Conservation (phyloP, 2,329 filamentous ascomycete species). For the Diplodia intermedia region DNA sequence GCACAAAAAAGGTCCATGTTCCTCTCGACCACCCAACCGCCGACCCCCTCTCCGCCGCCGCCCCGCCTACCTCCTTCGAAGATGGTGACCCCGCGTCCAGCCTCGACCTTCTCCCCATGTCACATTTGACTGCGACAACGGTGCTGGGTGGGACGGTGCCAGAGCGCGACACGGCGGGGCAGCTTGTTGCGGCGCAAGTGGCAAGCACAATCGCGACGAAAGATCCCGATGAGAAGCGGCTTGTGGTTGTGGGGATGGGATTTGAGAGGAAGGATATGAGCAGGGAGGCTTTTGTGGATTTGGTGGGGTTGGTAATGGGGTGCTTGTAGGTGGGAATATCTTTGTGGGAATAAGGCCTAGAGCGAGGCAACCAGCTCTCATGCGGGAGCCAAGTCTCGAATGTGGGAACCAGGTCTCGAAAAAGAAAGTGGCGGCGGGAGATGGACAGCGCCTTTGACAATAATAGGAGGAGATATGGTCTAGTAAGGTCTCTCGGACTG, state of each 20-base stretch:
- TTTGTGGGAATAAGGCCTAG: neutral
- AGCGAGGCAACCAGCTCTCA: no score
- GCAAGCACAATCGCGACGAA: constrained; percentile 78
- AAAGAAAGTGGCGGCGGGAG: constrained; percentile 19
- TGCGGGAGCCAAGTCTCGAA: no score
- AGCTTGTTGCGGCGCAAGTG: constrained; percentile 88
- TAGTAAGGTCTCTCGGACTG: constrained; percentile 1
- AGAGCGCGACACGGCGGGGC: constrained; percentile 81
- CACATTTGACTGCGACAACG: constrained; percentile 84
- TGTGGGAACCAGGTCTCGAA: constrained; percentile 3
- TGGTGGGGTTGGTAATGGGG: constrained; percentile 52
- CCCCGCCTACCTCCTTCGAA: constrained; percentile 39
- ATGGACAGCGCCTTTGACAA: neutral
- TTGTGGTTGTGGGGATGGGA: constrained; percentile 66
- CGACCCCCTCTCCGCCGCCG: constrained; percentile 64
- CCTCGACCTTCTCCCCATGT: constrained; percentile 70
- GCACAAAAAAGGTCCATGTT: constrained; percentile 71
- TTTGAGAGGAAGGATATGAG: constrained; percentile 61
- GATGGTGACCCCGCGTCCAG: constrained; percentile 60
- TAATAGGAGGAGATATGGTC: neutral
- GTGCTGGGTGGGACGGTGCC: constrained; percentile 82
- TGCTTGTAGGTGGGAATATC: constrained; percentile 39
- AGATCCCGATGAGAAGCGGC: constrained; percentile 67
- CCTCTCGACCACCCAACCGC: constrained; percentile 69
- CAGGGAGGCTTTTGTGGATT: constrained; percentile 51